These are phyloP conservation scores for Verticillium zaregamsianum DNA, from an alignment of 2,329 filamentous ascomycete genomes.

Conservation along the genomic window DNA sequence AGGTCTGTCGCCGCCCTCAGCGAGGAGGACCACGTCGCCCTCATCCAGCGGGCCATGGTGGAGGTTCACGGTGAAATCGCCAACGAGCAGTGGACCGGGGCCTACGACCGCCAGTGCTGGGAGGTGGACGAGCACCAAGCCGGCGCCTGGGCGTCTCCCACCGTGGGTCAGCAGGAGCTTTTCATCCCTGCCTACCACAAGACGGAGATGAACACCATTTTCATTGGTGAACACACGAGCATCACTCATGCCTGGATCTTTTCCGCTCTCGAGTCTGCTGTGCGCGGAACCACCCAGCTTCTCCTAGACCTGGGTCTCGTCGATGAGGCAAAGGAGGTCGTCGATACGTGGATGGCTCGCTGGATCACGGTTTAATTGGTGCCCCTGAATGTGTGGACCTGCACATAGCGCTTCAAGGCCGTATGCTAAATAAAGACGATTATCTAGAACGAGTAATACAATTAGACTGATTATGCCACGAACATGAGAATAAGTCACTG, in stretches of 20 bases:
- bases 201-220: conserved; percentile 27
- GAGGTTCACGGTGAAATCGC: conserved; percentile 54
- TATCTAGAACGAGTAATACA: background rate
- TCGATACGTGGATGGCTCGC: conserved; percentile 18
- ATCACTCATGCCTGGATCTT: conserved; percentile 28
- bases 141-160: conserved; percentile 23
- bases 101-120: conserved; percentile 28
- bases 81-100: conserved; percentile 22
- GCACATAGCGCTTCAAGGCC: background rate
- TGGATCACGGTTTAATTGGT: conserved; percentile 11
- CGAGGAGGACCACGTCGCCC: conserved; percentile 54
- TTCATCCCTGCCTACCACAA: conserved; percentile 27
- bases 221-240: conserved; percentile 30
- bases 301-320: conserved; percentile 18
- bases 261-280: conserved; percentile 22
- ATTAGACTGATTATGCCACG: too few relatives aligned
- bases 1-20: conserved; percentile 33
- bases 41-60: conserved; percentile 60
- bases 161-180: conserved; percentile 25
- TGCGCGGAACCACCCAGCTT: conserved; percentile 24
- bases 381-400: too few relatives aligned
- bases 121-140: conserved; percentile 22
- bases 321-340: conserved; percentile 18
- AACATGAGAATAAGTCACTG: too few relatives aligned
- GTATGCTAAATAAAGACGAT: background rate